Percentiles rank a stretch among this genome's conserved stretches.
Evolutionary conservation across 768 basidiomycete species (phyloP).

Genomic region (Russula sp.): DNA sequence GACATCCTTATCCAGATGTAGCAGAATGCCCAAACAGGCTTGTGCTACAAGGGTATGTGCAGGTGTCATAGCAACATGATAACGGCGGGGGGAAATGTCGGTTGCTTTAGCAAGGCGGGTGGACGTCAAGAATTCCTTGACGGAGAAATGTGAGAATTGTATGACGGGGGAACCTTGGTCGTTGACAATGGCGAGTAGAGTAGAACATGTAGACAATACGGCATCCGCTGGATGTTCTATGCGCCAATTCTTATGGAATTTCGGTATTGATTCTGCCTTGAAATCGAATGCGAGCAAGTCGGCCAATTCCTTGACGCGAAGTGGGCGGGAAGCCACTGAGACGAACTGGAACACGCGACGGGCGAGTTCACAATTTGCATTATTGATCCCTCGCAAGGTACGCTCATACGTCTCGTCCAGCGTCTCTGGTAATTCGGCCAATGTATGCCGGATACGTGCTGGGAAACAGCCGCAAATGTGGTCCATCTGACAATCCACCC

Average conservation of each 20-base stretch:
- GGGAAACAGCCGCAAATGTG: neutral
- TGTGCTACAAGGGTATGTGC: neutral
- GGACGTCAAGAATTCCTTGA: neutral
- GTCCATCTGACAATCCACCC: neutral
- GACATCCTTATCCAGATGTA: neutral
- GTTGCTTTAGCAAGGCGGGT: neutral
- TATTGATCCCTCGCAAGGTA: neutral
- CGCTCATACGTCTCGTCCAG: neutral
- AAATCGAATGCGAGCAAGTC: neutral
- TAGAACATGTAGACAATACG: no score
- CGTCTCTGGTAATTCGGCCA: neutral
- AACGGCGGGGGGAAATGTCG: neutral
- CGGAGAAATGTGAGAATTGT: neutral
- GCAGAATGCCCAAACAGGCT: neutral
- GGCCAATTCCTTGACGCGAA: neutral
- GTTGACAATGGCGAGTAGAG: no score
- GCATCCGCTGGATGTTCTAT: no score
- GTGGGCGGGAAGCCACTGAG: neutral
- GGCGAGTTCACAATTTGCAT: neutral
- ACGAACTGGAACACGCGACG: neutral
- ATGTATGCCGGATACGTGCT: neutral
- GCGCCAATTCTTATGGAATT: no score
- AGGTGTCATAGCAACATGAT: neutral
- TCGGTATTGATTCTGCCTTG: no score
- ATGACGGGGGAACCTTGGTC: neutral